Evolutionary conservation across 352 stramenopile species (phyloP), one percentile per base, ranked within the genome.

Genomic region (Paralagenidium karlingii): DNA sequence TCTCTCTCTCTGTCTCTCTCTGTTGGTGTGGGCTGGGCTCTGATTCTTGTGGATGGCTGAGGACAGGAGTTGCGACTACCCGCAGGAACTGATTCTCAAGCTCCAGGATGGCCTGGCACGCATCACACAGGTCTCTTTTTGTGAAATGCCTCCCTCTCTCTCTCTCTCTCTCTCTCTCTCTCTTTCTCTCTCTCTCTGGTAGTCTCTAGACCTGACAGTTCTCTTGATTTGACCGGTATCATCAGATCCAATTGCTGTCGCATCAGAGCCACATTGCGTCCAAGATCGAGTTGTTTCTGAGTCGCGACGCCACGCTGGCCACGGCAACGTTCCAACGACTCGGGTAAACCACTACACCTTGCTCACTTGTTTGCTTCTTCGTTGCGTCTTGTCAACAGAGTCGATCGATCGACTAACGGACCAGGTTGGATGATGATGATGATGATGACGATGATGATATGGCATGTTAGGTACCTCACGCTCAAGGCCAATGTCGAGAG

Each of bases 251-350:
- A 41, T 55, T 97, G 20, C 60, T 96, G 19, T 95, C 80, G 5
- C 87, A 97, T 40, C 74, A 96, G 63, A 88, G 59, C 15, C 83
- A 96, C 47, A 95, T 96, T 36, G 71, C 86, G 31, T 89, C 80
- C 40, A 95, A 91, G 45, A 87, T 97, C 37, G 89, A 96, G 47
- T 58, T 97, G 1, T 96, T 92, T 43, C 58, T 96, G 26, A 80
- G 77, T 13, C 58, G 49, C 24, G 51, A 36, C 30, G 19, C 3
- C 7, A 20, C 30, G 22, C 58, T 80, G 9, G 43, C 75, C 5
- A 50, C 64, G 33, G 75, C 74, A 6, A 32, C 51, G 24, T 97
- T 90, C 45, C 48, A 60, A 33, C 58, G 86, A 1, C 60, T 97
- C 28, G 88, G 88, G 32, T 89, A 49, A 33, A 19, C 22, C 11